A percentile compares a stretch with the other conserved stretches of the same genome.
These are phyloP conservation scores for Lasiosphaeria hispida DNA, from an alignment of 495 filamentous ascomycete genomes.

Conservation along the genomic window DNA sequence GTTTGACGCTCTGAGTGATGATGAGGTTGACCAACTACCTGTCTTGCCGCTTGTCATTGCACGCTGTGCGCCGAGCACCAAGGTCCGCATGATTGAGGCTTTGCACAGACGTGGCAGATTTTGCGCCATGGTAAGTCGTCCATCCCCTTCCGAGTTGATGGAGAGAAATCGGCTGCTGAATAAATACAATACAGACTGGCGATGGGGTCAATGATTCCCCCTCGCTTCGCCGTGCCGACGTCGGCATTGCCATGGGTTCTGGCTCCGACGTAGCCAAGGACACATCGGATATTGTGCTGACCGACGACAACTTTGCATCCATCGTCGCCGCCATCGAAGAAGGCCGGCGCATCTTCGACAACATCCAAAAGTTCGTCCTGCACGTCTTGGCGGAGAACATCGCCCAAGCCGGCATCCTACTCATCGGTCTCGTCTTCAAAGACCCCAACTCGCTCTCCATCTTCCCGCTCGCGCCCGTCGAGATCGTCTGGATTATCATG, in stretches of 20 bases:
- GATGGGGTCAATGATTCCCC: slow-evolving; percentile 87
- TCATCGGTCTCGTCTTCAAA: slow-evolving; percentile 72
- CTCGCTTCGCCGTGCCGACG: slow-evolving; percentile 70
- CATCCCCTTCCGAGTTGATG: background rate
- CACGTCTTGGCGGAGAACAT: slow-evolving; percentile 73
- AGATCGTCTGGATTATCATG: slow-evolving; percentile 80
- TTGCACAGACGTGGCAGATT: slow-evolving; percentile 59
- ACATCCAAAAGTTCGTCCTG: slow-evolving; percentile 79
- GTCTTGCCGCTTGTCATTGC: slow-evolving; percentile 64
- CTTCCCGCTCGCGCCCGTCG: slow-evolving; percentile 69
- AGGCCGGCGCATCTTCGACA: slow-evolving; percentile 73
- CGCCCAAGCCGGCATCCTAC: slow-evolving; percentile 67
- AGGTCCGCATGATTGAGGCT: slow-evolving; percentile 66
- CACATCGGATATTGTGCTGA: slow-evolving; percentile 79
- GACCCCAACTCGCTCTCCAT: slow-evolving; percentile 62
- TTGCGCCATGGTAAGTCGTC: slow-evolving; percentile 50
- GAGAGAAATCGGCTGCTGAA: background rate
- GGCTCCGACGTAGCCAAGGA: slow-evolving; percentile 88
- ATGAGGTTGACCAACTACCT: slow-evolving; percentile 54
- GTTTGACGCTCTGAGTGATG: slow-evolving; percentile 59
- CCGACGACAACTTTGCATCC: slow-evolving; percentile 81
- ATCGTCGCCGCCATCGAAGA: slow-evolving; percentile 74
- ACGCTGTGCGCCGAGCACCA: slow-evolving; percentile 63
- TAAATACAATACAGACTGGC: slow-evolving; percentile 46
- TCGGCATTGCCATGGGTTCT: slow-evolving; percentile 83